These are phyloP conservation scores for Nemania bipapillata DNA, from an alignment of 2,329 filamentous ascomycete species.

Conservation along the genomic window DNA sequence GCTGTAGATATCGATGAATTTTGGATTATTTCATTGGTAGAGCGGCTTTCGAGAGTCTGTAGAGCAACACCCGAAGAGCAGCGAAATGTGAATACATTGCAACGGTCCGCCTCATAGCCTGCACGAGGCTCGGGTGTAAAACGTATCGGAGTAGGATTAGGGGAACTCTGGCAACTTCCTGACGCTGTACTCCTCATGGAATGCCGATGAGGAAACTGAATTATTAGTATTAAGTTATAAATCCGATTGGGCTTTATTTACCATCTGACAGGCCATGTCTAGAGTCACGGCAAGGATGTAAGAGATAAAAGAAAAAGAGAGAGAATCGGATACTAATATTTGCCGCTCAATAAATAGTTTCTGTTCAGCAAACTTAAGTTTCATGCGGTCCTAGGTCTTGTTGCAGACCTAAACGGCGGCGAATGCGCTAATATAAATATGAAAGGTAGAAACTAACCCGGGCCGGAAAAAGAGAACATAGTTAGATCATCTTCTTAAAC, in stretches of 20 bases:
- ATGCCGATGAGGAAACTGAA: neutral
- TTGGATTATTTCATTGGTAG: neutral
- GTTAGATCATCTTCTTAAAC: neutral
- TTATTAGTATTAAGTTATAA: neutral
- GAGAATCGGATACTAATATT: too few species aligned
- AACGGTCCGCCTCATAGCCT: neutral
- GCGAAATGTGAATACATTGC: neutral
- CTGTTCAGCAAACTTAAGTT: too few species aligned
- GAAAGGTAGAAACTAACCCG: too few species aligned
- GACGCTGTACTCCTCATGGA: neutral
- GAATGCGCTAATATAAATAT: slow-evolving; percentile 11
- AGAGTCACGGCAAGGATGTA: neutral
- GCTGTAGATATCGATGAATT: slow-evolving; percentile 5
- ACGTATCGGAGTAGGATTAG: neutral
- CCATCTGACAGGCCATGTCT: slow-evolving; percentile 1
- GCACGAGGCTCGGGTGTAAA: neutral
- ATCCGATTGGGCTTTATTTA: neutral
- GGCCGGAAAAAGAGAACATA: too few species aligned
- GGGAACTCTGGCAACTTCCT: neutral
- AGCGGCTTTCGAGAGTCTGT: slow-evolving; percentile 10
- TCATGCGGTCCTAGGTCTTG: too few species aligned
- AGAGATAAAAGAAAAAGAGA: too few species aligned
- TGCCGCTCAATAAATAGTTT: too few species aligned
- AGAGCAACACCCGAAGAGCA: slow-evolving; percentile 7
- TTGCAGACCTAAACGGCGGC: too few species aligned